A percentile compares a stretch with the other conserved stretches of the same genome.
Evolutionary conservation across 2,329 filamentous ascomycete species (phyloP).

Genomic region (Pseudogymnoascus sp.): DNA sequence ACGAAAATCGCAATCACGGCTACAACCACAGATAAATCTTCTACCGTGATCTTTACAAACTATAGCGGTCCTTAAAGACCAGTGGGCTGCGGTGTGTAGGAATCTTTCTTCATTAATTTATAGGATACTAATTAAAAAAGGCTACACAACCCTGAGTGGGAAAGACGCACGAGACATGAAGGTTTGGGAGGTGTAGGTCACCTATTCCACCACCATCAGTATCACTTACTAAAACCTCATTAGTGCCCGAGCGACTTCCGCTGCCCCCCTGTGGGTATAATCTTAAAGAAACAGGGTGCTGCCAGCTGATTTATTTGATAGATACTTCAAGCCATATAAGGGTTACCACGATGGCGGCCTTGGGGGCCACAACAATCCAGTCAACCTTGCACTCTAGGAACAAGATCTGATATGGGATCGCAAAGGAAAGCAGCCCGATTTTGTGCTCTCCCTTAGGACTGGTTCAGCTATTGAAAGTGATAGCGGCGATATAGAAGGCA

Average conservation of each 20-base stretch:
- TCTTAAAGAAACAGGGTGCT: background rate
- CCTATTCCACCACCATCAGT: too few relatives aligned
- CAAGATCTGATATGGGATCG: slow-evolving; percentile 11
- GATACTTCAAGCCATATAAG: slow-evolving; percentile 11
- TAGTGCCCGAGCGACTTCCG: slow-evolving; percentile 12
- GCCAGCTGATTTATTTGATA: background rate
- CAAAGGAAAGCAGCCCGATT: slow-evolving; percentile 10
- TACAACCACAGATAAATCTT: slow-evolving; percentile 11
- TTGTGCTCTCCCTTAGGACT: slow-evolving; percentile 13
- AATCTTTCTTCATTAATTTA: too few relatives aligned
- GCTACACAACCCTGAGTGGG: too few relatives aligned
- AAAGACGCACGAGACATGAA: too few relatives aligned
- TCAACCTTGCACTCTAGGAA: slow-evolving; percentile 14
- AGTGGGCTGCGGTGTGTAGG: too few relatives aligned
- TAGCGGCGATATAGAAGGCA: background rate
- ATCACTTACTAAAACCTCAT: too few relatives aligned
- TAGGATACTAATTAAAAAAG: too few relatives aligned
- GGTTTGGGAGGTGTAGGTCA: too few relatives aligned
- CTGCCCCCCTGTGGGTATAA: slow-evolving; percentile 10
- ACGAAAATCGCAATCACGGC: slow-evolving; percentile 11
- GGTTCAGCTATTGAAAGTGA: slow-evolving; percentile 1
- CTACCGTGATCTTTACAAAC: slow-evolving; percentile 11
- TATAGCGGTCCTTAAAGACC: slow-evolving; percentile 1
- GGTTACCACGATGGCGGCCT: slow-evolving; percentile 14
- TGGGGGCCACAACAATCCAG: slow-evolving; percentile 12